These are phyloP conservation scores for Punica granatum DNA, from an alignment of 345 rosid genomes.

Conservation along the genomic window DNA sequence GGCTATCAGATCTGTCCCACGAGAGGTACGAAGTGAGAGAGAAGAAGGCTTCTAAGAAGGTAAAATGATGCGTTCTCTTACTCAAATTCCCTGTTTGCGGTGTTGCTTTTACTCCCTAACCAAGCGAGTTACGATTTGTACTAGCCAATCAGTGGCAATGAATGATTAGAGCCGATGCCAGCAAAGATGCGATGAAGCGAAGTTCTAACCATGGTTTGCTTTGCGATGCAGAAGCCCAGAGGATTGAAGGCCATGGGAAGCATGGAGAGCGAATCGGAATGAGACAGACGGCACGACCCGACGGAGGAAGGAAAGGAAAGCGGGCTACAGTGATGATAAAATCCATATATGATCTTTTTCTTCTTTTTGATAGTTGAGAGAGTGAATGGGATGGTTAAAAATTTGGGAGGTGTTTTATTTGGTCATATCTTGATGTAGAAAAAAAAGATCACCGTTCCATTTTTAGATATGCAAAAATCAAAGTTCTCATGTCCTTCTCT, in stretches of 20 bases:
- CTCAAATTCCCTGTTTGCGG: background rate
- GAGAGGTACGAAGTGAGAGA: conserved; percentile 92
- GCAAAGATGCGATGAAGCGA: too few relatives aligned
- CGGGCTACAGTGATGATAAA: background rate
- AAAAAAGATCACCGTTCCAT: background rate
- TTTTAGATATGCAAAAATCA: background rate
- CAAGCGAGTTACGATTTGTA: too few relatives aligned
- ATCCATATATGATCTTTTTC: background rate
- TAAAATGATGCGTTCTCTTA: conserved; percentile 11
- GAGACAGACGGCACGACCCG: background rate
- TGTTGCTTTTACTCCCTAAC: background rate
- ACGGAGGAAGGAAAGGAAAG: background rate
- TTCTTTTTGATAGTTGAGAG: background rate
- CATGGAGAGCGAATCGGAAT: conserved; percentile 22
- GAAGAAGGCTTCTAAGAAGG: conserved; percentile 92
- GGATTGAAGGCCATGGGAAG: conserved; percentile 24
- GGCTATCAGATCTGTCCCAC: conserved; percentile 76
- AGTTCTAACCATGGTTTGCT: background rate
- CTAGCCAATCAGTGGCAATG: too few relatives aligned
- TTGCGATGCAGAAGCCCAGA: conserved; percentile 18
- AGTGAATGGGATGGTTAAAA: conserved; percentile 1
- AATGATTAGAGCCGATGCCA: background rate
- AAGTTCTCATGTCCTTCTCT: background rate
- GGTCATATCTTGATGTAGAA: conserved; percentile 5
- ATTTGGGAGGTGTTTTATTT: background rate